Conservation (phyloP, 345 rosid species). For the Salix udensis region DNA sequence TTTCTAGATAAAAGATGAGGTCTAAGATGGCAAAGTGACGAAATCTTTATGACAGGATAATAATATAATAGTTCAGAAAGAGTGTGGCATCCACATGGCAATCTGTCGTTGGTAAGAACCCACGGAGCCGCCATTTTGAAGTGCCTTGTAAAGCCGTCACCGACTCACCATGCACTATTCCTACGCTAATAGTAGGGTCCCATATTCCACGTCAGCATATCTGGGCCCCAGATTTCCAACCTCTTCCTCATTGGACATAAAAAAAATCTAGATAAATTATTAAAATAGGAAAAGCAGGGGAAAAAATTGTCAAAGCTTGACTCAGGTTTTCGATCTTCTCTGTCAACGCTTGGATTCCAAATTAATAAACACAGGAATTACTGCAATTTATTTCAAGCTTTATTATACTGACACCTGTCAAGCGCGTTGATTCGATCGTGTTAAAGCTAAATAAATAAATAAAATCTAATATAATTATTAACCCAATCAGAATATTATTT, state of each 20-base stretch:
- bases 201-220: neutral
- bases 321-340: too few species aligned
- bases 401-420: too few species aligned
- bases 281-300: too few species aligned
- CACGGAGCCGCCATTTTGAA: conserved; percentile 7
- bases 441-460: too few species aligned
- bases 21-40: neutral
- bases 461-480: too few species aligned
- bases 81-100: neutral
- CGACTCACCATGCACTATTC: neutral
- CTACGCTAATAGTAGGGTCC: neutral
- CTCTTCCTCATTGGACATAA: neutral
- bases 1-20: neutral
- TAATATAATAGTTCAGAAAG: neutral
- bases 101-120: neutral
- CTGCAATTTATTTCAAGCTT: too few species aligned
- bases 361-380: too few species aligned
- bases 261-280: too few species aligned
- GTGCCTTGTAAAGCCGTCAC: neutral
- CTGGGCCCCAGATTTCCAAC: neutral
- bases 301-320: neutral
- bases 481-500: too few species aligned
- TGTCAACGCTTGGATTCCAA: too few species aligned
- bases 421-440: too few species aligned
- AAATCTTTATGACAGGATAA: neutral